These are phyloP conservation scores for Nigrospora osmanthi DNA, from an alignment of 2,329 filamentous ascomycete species.

Conservation along the genomic window DNA sequence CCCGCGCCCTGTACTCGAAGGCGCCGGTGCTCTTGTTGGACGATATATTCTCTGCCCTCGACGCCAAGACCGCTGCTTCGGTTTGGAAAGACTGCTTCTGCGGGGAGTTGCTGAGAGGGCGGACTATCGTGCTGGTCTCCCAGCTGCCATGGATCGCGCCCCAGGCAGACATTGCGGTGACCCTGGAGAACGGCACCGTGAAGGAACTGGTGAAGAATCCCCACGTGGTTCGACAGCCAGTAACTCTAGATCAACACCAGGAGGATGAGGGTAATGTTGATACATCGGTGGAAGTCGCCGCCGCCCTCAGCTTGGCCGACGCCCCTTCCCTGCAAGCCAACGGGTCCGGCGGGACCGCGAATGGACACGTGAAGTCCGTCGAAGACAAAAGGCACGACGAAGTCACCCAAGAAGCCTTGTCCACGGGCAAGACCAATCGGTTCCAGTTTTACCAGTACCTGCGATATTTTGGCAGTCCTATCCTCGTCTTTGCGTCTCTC, in stretches of 20 bases:
- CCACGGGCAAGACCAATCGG: conserved; percentile 35
- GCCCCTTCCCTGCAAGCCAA: conserved; percentile 7
- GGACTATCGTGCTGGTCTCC: conserved; percentile 50
- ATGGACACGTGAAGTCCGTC: conserved; percentile 20
- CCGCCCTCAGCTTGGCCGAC: conserved; percentile 9
- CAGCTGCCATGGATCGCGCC: conserved; percentile 45
- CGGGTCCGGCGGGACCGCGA: conserved; percentile 9
- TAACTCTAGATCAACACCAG: conserved; percentile 30
- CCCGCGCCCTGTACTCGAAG: conserved; percentile 49
- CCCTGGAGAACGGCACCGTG: conserved; percentile 37
- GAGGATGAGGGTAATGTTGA: conserved; percentile 25
- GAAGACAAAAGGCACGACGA: conserved; percentile 29
- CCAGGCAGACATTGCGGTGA: conserved; percentile 39
- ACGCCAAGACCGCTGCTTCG: conserved; percentile 47
- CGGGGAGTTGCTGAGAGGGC: conserved; percentile 40
- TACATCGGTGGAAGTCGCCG: conserved; percentile 16
- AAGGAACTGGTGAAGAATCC: conserved; percentile 33
- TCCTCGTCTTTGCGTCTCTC: conserved; percentile 31
- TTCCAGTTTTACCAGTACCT: conserved; percentile 42
- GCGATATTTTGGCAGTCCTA: conserved; percentile 38
- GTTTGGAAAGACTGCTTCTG: conserved; percentile 53
- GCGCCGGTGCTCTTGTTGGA: conserved; percentile 48
- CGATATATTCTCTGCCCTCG: conserved; percentile 52
- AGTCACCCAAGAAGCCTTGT: conserved; percentile 39
- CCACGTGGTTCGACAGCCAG: conserved; percentile 34